Evolutionary conservation across 2,329 filamentous ascomycete genomes (phyloP).

Genomic region (Zopfia rhizophila): DNA sequence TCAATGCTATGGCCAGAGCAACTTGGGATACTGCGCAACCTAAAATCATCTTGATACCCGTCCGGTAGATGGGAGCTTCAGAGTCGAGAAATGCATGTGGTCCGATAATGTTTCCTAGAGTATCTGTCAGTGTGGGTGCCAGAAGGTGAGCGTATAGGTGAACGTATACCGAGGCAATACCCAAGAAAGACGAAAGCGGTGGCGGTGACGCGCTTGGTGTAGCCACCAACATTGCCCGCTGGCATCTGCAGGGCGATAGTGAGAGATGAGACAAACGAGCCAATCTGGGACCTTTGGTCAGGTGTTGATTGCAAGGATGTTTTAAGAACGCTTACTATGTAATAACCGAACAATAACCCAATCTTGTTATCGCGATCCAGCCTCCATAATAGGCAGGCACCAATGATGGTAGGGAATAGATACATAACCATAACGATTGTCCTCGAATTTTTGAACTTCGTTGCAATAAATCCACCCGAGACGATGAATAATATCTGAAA

Average conservation of each 20-base stretch:
- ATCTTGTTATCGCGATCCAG: conserved; percentile 55
- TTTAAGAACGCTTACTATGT: conserved; percentile 52
- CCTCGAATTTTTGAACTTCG: conserved; percentile 61
- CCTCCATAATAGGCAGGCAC: conserved; percentile 63
- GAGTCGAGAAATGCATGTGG: conserved; percentile 58
- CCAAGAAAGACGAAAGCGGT: conserved; percentile 60
- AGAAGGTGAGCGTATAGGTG: too few relatives aligned
- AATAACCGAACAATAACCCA: conserved; percentile 64
- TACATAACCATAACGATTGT: conserved; percentile 65
- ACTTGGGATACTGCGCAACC: conserved; percentile 58
- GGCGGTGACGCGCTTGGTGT: conserved; percentile 60
- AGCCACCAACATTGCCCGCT: conserved; percentile 60
- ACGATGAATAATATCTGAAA: conserved; percentile 67
- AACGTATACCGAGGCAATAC: conserved; percentile 56
- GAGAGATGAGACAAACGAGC: conserved; percentile 62
- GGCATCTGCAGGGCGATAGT: conserved; percentile 66
- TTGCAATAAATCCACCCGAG: conserved; percentile 63
- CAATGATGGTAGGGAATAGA: conserved; percentile 63
- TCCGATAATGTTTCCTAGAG: conserved; percentile 62
- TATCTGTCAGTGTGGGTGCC: too few relatives aligned
- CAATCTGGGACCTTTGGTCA: conserved; percentile 24
- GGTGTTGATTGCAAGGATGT: not conserved
- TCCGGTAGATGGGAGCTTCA: conserved; percentile 62
- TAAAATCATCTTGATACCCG: conserved; percentile 63
- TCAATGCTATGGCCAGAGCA: conserved; percentile 47